Base-by-base conservation (phyloP, 306 rosid species). In the Vicia sativa region DNA sequence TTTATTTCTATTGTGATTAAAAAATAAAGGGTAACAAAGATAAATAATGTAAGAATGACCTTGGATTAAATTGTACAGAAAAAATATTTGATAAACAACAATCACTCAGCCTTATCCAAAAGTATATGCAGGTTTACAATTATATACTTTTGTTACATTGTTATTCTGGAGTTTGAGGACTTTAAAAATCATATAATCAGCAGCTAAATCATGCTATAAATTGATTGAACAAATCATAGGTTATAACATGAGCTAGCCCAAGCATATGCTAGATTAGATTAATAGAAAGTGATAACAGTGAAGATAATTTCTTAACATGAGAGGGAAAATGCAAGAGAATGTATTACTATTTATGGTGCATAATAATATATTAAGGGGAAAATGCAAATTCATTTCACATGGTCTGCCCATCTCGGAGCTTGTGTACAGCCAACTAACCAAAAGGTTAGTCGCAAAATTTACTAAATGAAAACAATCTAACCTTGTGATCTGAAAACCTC, bases 401-500 rank as follows among this genome's bases (percentile, higher is more conserved):
- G 37, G 14, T 49, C 45, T 11, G 35, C 60, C 60, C 59, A 43
- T 60, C 50, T 45, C 50, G 37, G 16, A 67, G 78, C 14, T 62
- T 56, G 37, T 59, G 11, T 28, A 18, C 15, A 7, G 15, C 65
- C 37, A 14, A 16, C 57, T 55, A 46, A 63, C n/a, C 44, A 58
- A 54, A 54, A 39, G 18, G 46, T 41, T 67, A 31, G 18, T 60
- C 29, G 34, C 37, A 59, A 67, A 25, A 64, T 8, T 57, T 29
- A 57, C 81, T 1, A 55, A 34, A 31, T 25, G 31, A 59, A 64
- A 58, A 7, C 15, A 13, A 48, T 12, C 83, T 65, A 37, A 93
- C 99, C 99, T 85, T 88, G 81, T 86, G 95, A 80, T 90, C 91
- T 18, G 86, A 64, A 70, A 62, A 70, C 12, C 84, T 85, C 65